These are phyloP conservation scores for Picochlorum costavermella DNA, from an alignment of 139 green algal genomes.

Conservation along the genomic window DNA sequence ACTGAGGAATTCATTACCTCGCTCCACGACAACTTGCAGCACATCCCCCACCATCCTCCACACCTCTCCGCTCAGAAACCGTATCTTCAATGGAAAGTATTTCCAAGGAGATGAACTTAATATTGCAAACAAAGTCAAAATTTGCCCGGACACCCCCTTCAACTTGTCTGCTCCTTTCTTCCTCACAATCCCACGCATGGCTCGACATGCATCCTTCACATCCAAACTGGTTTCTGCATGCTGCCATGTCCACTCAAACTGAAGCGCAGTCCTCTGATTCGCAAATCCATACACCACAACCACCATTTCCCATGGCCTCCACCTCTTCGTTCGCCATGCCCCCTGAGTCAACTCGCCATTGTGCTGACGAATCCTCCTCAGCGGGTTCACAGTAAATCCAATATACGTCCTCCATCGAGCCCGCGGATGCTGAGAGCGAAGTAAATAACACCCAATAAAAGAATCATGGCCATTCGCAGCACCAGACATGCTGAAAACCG, in stretches of 20 bases:
- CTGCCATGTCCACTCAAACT: constrained; percentile 98
- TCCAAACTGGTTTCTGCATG: constrained; percentile 61
- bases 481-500: constrained; percentile 5
- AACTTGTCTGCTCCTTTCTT: constrained; percentile 30
- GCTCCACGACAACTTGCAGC: constrained; percentile 3
- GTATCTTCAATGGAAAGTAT: constrained; percentile 73
- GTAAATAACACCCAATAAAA: constrained; percentile 48
- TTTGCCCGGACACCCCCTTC: constrained; percentile 59
- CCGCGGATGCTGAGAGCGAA: constrained; percentile 21
- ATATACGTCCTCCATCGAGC: background rate
- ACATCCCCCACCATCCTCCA: constrained; percentile 8
- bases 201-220: background rate
- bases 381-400: constrained; percentile 87
- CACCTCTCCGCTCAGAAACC: constrained; percentile 49
- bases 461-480: too few relatives aligned
- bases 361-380: constrained; percentile 78
- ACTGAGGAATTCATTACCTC: too few relatives aligned
- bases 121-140: constrained; percentile 69
- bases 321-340: constrained; percentile 61
- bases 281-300: constrained; percentile 85
- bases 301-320: constrained; percentile 87
- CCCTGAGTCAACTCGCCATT: constrained; percentile 78
- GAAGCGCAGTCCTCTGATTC: constrained; percentile 70
- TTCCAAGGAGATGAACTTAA: constrained; percentile 61
- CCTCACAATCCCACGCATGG: constrained; percentile 26